Evolutionary conservation across 768 basidiomycete genomes (phyloP), one percentile per base, ranked within the genome.

Genomic region (Boletus sp.): DNA sequence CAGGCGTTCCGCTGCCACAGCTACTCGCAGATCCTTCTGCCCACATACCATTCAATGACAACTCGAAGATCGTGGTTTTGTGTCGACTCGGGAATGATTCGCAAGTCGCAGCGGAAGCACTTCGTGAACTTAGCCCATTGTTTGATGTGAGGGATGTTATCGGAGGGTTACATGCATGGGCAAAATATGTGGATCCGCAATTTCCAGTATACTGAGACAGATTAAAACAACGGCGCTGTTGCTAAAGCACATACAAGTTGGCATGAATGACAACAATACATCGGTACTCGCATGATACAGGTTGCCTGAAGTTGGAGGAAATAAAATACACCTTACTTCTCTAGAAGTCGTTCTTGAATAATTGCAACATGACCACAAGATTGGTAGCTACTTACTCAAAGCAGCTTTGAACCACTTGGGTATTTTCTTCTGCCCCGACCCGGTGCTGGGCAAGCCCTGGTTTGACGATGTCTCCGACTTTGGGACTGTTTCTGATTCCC

Each of bases 41-140:
- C 1, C 69, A 75, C 50, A 47, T 83, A n/a, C 63, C 73, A 7
- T 37, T 58, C 4, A 58, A 64, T 38, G 45, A 54, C 27, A 50
- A 56, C 19, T 66, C 59, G 10, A 68, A 75, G 9, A 44, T 66
- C 17, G 84, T 84, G 55, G 73, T 97, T 17, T 70, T 97, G 27
- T 98, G 95, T 70, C 80, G 92, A 30, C 75, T 93, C 21, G 95
- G 96, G 5, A 98, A 98, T 64, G 96, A 98, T 69, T 96, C 93
- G 1, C 90, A 93, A 68, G 80, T 91, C 19, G 96, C 94, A 30
- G 93, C 84, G 0, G 76, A 83, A 34, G 74, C 71, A 8, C 62
- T 65, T 45, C 62, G 56, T 21, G 68, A 64, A 43, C n/a, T 58
- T 8, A 55, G 54, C 33, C 60, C 64, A 14, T 64, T 48, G 3